These are phyloP conservation scores for Venturia effusa DNA, from an alignment of 2,329 filamentous ascomycete genomes.

Conservation along the genomic window DNA sequence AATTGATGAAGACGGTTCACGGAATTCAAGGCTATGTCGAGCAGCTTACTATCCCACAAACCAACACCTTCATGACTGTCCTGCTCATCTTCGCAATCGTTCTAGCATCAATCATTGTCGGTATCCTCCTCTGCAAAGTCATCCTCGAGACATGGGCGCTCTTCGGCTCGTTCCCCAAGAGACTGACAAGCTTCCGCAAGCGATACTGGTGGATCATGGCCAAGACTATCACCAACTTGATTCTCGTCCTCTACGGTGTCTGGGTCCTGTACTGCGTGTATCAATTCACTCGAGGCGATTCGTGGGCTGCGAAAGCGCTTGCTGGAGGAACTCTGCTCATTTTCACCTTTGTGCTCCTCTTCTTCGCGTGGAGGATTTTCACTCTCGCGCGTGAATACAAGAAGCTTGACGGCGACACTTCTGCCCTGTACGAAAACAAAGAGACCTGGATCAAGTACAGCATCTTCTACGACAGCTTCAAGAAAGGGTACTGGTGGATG, in stretches of 20 bases:
- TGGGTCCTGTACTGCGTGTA: constrained; percentile 96
- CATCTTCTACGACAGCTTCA: constrained; percentile 93
- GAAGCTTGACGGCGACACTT: constrained; percentile 60
- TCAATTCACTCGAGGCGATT: constrained; percentile 88
- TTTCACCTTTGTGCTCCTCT: constrained; percentile 72
- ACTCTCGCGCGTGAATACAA: constrained; percentile 63
- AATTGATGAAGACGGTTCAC: constrained; percentile 47
- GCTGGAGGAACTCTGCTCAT: constrained; percentile 69
- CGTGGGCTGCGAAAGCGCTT: constrained; percentile 79
- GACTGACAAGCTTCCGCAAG: constrained; percentile 74
- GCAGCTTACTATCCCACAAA: constrained; percentile 70
- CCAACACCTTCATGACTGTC: constrained; percentile 94
- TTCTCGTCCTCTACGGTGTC: constrained; percentile 83
- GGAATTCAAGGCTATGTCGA: constrained; percentile 79
- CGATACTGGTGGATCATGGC: constrained; percentile 93
- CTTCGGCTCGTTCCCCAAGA: constrained; percentile 75
- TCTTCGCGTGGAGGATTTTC: constrained; percentile 80
- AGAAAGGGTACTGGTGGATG: constrained; percentile 92
- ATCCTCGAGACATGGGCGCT: constrained; percentile 84
- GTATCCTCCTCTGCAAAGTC: constrained; percentile 82
- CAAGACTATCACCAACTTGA: constrained; percentile 78
- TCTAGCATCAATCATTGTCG: constrained; percentile 70
- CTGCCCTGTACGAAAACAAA: constrained; percentile 76
- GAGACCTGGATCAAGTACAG: constrained; percentile 90
- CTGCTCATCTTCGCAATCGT: constrained; percentile 81